A percentile compares a stretch with the other conserved stretches of the same genome.
These are phyloP conservation scores for Macadamia integrifolia DNA, from an alignment of 164 flowering plant species.

Conservation along the genomic window DNA sequence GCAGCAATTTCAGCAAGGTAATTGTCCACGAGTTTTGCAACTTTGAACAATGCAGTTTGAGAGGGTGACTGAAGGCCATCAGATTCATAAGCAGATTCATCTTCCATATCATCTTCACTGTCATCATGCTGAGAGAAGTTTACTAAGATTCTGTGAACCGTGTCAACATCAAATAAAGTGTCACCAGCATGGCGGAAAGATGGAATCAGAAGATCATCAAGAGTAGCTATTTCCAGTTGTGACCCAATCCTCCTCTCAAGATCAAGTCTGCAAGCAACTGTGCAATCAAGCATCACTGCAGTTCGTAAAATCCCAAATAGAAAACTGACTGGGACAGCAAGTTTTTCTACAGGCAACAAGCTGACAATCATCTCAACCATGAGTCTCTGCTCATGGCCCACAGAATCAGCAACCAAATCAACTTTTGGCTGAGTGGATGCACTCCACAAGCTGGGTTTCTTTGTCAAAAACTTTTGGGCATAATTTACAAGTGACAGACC, in stretches of 20 bases:
- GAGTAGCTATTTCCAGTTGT: constrained; percentile 69
- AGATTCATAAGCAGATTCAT: constrained; percentile 55
- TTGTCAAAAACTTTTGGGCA: constrained; percentile 68
- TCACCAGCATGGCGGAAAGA: constrained; percentile 63
- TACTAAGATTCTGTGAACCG: constrained; percentile 73
- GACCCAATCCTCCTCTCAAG: constrained; percentile 81
- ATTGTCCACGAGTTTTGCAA: constrained; percentile 67
- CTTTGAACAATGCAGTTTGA: constrained; percentile 59
- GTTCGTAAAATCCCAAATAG: constrained; percentile 69
- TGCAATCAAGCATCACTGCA: constrained; percentile 63
- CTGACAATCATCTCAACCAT: constrained; percentile 75
- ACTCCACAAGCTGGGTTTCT: constrained; percentile 57
- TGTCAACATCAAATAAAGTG: constrained; percentile 78
- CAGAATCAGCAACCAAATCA: constrained; percentile 30
- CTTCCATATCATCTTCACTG: constrained; percentile 65
- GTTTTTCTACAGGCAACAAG: constrained; percentile 71
- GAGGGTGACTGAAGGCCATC: constrained; percentile 70
- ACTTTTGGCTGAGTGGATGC: constrained; percentile 40
- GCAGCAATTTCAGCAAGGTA: constrained; percentile 94
- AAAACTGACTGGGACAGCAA: constrained; percentile 57
- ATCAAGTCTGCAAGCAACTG: constrained; percentile 59
- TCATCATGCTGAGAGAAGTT: constrained; percentile 77
- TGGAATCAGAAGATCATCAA: constrained; percentile 83
- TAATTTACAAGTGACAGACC: constrained; percentile 78
- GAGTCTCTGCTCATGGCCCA: constrained; percentile 38